Conservation (phyloP, 768 basidiomycete genomes). For the Botryobasidium botryosum region DNA sequence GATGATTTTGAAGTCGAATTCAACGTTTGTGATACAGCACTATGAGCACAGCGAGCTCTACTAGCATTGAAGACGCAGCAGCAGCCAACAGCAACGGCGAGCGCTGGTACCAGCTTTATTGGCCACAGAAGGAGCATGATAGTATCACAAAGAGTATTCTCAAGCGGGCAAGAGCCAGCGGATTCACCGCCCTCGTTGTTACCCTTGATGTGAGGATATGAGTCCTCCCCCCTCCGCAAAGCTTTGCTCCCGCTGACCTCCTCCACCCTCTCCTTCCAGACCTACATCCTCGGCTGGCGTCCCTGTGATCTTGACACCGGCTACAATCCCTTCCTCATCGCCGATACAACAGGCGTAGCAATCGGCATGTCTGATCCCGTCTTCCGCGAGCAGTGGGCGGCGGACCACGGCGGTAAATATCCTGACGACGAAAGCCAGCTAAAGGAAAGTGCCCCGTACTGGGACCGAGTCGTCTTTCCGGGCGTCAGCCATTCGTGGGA, state of each 20-base stretch:
- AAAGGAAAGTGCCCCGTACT: background rate
- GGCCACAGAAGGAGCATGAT: constrained; percentile 15
- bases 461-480: constrained; percentile 19
- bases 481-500: constrained; percentile 54
- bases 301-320: constrained; percentile 51
- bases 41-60: constrained; percentile 56
- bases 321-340: constrained; percentile 32
- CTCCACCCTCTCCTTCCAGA: background rate
- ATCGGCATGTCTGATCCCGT: constrained; percentile 42
- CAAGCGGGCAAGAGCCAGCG: constrained; percentile 42
- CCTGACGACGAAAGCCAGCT: background rate
- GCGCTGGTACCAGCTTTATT: constrained; percentile 69
- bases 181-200: constrained; percentile 53
- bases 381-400: constrained; percentile 26
- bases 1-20: no score
- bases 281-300: constrained; percentile 42
- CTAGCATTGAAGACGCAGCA: constrained; percentile 65
- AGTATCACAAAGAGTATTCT: constrained; percentile 50
- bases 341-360: constrained; percentile 2
- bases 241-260: background rate
- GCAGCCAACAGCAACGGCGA: constrained; percentile 40
- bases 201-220: constrained; percentile 64
- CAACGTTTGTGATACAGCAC: no score
- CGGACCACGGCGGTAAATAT: background rate
- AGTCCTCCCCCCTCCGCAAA: constrained; percentile 8